These are phyloP conservation scores for Cutaneotrichosporon sp. DNA, from an alignment of 1,284 basidiomycete genomes.

Conservation along the genomic window DNA sequence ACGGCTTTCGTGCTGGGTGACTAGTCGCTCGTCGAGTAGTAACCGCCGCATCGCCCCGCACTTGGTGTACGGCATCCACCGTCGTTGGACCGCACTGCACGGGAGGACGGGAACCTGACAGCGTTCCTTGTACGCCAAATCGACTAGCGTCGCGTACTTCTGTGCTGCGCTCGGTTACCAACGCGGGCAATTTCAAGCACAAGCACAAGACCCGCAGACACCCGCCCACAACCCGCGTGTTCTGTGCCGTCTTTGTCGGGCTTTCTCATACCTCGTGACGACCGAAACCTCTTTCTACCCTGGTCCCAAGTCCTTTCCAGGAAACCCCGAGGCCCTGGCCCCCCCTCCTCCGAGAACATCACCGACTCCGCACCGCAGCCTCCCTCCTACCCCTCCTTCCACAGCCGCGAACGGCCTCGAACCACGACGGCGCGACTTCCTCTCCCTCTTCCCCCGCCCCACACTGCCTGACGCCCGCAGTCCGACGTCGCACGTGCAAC, in stretches of 20 bases:
- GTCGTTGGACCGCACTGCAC: neutral
- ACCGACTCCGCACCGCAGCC: neutral
- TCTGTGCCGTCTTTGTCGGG: neutral
- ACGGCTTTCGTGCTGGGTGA: too few relatives aligned
- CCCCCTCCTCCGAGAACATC: too few relatives aligned
- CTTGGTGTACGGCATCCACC: neutral
- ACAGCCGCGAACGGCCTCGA: too few relatives aligned
- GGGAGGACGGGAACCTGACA: neutral
- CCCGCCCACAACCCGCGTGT: neutral
- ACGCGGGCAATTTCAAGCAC: neutral
- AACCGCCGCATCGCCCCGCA: neutral
- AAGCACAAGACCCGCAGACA: neutral
- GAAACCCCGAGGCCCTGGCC: neutral
- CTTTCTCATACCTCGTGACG: neutral
- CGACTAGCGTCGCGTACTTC: neutral
- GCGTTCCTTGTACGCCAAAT: neutral
- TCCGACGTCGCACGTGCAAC: constrained; percentile 1
- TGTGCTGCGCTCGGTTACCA: constrained; percentile 1
- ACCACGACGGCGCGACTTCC: too few relatives aligned
- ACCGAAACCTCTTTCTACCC: neutral
- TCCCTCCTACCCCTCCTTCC: too few relatives aligned
- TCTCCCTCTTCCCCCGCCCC: too few relatives aligned
- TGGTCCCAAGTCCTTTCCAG: neutral
- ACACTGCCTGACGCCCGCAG: neutral
- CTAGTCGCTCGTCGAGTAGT: neutral